Evolutionary conservation across 176 grass and related monocot species (phyloP).

Genomic region (Rhynchospora tenuis): DNA sequence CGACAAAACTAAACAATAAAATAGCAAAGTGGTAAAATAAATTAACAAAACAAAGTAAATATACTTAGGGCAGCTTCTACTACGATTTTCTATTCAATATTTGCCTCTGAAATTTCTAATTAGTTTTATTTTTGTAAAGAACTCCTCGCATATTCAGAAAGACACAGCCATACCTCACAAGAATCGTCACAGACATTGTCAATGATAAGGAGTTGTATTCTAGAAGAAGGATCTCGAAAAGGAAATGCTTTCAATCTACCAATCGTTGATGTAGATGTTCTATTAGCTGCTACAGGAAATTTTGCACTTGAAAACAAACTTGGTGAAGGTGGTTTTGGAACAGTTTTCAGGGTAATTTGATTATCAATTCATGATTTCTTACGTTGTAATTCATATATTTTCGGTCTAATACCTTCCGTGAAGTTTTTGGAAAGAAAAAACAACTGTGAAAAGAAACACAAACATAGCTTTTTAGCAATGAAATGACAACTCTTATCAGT

Average conservation of each 20-base stretch:
- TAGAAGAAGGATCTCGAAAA: constrained; percentile 22
- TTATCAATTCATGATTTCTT: not conserved
- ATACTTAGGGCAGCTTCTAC: not conserved
- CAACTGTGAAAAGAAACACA: not conserved
- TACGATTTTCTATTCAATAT: not conserved
- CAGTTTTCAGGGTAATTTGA: constrained; percentile 57
- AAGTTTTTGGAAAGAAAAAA: too few species aligned
- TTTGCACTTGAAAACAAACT: constrained; percentile 42
- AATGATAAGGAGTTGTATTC: constrained; percentile 16
- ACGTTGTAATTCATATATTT: not conserved
- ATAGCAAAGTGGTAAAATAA: not conserved
- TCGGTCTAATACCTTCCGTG: too few species aligned
- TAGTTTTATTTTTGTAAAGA: not conserved
- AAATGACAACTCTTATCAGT: not conserved
- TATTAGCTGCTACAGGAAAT: constrained; percentile 41
- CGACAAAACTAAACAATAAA: not conserved
- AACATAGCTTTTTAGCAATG: not conserved
- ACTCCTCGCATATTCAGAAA: not conserved
- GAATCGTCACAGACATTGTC: constrained; percentile 25
- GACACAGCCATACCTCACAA: constrained; percentile 22
- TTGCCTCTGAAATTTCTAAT: not conserved
- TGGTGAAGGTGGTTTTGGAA: constrained; percentile 61
- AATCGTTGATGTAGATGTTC: constrained; percentile 35
- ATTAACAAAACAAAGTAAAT: not conserved
- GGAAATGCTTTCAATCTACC: constrained; percentile 32